Percentiles rank a stretch among this genome's conserved stretches.
Evolutionary conservation across 75 land plant genomes (phyloP).

Genomic region (Sequoiadendron giganteum): DNA sequence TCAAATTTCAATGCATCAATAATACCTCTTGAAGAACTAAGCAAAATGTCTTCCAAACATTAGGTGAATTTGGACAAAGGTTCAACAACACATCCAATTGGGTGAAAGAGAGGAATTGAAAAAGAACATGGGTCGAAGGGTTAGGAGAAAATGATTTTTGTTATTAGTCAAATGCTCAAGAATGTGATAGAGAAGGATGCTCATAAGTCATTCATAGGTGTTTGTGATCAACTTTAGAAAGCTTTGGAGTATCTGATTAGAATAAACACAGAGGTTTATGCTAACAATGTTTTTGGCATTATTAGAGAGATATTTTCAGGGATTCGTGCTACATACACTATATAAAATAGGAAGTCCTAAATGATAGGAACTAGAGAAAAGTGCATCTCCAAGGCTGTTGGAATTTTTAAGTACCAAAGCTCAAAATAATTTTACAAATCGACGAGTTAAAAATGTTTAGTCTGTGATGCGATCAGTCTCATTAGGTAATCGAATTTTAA

Average conservation of each 20-base stretch:
- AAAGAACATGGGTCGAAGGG: conserved; percentile 15
- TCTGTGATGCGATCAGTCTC: conserved; percentile 20
- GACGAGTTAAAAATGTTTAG: conserved; percentile 55
- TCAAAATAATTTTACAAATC: conserved; percentile 40
- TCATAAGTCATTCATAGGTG: conserved; percentile 50
- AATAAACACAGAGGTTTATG: conserved; percentile 8
- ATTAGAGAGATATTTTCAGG: conserved; percentile 45
- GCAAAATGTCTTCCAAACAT: no score
- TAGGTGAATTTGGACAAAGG: background rate
- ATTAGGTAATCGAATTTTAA: background rate
- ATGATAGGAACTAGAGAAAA: conserved; percentile 48
- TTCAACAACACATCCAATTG: background rate
- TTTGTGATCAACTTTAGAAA: conserved; percentile 30
- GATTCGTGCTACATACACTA: conserved; percentile 43
- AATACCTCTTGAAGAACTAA: no score
- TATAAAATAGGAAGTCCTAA: conserved; percentile 33
- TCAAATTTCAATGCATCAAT: no score
- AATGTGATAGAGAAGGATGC: conserved; percentile 50
- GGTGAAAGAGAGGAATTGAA: background rate
- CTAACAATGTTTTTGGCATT: conserved; percentile 14
- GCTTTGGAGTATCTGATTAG: conserved; percentile 28
- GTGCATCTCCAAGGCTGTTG: conserved; percentile 64
- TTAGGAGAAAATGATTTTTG: conserved; percentile 22
- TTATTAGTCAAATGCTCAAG: conserved; percentile 35
- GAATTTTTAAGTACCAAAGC: conserved; percentile 33